A percentile compares a stretch with the other conserved stretches of the same genome.
Conservation (phyloP, 169 alveolate genomes). For the Plasmodium relictum region DNA sequence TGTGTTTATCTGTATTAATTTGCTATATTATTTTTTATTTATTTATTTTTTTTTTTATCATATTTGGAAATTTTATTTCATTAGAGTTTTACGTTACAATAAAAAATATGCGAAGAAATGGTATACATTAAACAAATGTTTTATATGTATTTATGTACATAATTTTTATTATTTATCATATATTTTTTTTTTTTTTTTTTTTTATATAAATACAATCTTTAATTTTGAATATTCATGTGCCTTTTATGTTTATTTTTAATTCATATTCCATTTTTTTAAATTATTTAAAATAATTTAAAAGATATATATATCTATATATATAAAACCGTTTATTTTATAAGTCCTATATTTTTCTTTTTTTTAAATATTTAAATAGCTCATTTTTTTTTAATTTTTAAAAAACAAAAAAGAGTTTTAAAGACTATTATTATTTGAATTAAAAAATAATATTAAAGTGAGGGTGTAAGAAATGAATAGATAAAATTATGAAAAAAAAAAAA, state of each 20-base stretch:
- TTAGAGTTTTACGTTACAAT: too few relatives aligned
- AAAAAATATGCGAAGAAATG: too few relatives aligned
- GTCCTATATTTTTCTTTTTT: too few relatives aligned
- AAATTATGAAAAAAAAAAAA: too few relatives aligned
- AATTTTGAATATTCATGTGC: neutral
- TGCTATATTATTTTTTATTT: too few relatives aligned
- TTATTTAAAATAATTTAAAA: neutral
- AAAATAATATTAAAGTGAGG: neutral
- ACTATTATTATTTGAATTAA: neutral
- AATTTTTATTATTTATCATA: neutral
- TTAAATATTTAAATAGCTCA: neutral
- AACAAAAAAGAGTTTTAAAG: neutral
- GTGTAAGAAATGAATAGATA: too few relatives aligned
- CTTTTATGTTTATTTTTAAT: neutral
- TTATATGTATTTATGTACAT: neutral
- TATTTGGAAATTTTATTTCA: too few relatives aligned
- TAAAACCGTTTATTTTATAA: too few relatives aligned
- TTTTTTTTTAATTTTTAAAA: neutral
- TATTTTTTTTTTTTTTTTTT: neutral
- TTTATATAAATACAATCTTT: neutral
- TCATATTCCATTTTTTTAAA: neutral
- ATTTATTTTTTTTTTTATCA: too few relatives aligned
- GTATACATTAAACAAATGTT: too few relatives aligned
- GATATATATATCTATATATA: too few relatives aligned
- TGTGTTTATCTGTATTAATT: too few relatives aligned